Base-by-base conservation (phyloP, 108 stramenopile species). In the Cyclotella cryptica region DNA sequence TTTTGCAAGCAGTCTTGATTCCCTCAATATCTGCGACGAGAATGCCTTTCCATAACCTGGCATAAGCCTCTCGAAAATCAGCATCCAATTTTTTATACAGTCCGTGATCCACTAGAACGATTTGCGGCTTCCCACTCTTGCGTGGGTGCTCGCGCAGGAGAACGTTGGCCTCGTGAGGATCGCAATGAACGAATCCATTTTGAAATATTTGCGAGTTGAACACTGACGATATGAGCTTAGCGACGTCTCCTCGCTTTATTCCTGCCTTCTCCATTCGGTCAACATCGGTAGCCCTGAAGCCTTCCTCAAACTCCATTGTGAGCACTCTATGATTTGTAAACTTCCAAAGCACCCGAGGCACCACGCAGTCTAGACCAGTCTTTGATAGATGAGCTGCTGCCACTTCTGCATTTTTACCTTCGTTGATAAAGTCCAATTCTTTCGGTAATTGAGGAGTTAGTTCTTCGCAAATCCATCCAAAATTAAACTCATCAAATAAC, bases 271-370 rank as follows among this genome's bases (percentile, higher is more conserved):
- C 79, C 15, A 97, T 89, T 35, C 82, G 78, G 40, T 89, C 80
- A 13, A 86, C 60, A 69, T 97, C 92, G 2, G 96, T 97, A 4
- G 92, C 88, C 21, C 85, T 85, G 57, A 94, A 91, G 0, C 98
- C 98, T 73, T 96, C 93, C 83, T 96, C 96, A 74, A 96, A 98
- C 53, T 88, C 84, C 98, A 98, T 98, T n/a, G 90, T 92, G 30
- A 98, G 80, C 6, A 98, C 93, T 54, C 97, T 74, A 11, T 78
- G 58, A n/a, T 91, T 81, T 1, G 91, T 88, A 27, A 51, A 60
- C 27, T 87, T 72, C 88, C 86, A 88, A 18, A 91, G 63, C 17
- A 96, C 83, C 29, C 77, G 84, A 2, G 98, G 98, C 10, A 98
- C 85, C 9, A 91, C 78, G 52, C 90, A 90, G 49, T 90, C 86